A percentile compares a stretch with the other conserved stretches of the same genome.
Evolutionary conservation across 106 monocot species (phyloP).

Genomic region (Chionographis japonica): DNA sequence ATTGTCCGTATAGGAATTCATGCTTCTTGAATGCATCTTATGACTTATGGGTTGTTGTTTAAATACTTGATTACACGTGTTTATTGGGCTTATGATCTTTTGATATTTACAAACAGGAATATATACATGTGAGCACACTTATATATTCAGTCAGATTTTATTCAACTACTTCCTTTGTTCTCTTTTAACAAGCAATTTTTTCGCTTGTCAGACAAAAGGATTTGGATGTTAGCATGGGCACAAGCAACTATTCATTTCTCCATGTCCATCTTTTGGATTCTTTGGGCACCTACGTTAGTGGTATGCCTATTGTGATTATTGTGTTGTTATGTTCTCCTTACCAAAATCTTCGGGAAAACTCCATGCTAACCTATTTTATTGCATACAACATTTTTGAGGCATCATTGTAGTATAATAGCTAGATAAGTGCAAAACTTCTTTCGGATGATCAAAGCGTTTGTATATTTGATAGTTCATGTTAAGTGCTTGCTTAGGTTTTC

Average conservation of each 20-base stretch:
- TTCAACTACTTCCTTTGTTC: not conserved
- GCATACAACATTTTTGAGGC: too few species aligned
- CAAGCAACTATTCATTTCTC: constrained; percentile 87
- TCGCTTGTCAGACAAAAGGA: constrained; percentile 60
- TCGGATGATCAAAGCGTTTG: too few species aligned
- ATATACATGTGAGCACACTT: too few species aligned
- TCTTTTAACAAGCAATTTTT: constrained; percentile 4
- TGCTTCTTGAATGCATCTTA: not conserved
- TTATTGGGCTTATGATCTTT: too few species aligned
- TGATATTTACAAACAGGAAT: too few species aligned
- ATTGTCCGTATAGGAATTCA: not conserved
- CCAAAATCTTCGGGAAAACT: not conserved
- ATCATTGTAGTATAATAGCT: too few species aligned
- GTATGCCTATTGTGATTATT: constrained; percentile 40
- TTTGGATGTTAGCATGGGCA: constrained; percentile 63
- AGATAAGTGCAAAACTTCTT: too few species aligned
- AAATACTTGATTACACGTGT: too few species aligned
- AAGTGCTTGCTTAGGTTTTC: too few species aligned
- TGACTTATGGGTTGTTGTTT: not conserved
- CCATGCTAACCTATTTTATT: not conserved
- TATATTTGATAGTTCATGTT: too few species aligned
- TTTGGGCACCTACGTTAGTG: constrained; percentile 95
- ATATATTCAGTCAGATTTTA: too few species aligned
- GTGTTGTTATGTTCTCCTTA: constrained; percentile 6
- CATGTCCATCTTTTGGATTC: constrained; percentile 67